phyloP scores from a whole-genome alignment of 2,329 filamentous ascomycete genomes.

The Aspergillus ruber region DNA sequence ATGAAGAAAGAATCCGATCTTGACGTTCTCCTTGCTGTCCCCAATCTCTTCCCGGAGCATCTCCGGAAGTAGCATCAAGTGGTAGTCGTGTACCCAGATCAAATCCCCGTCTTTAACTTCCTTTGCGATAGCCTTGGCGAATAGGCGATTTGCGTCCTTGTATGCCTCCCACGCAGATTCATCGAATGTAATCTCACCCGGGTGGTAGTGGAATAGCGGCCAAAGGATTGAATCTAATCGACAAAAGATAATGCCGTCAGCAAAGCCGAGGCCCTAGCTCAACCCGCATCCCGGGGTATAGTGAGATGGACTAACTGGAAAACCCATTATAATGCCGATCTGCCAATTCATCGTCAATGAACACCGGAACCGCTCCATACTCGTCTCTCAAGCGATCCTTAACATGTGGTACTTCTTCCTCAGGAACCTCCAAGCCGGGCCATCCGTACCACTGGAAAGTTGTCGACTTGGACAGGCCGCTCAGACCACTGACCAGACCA shows the following conservation, averaged over 20 bases:
- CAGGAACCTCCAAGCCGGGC: constrained; percentile 88
- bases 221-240: constrained; percentile 83
- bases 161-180: constrained; percentile 92
- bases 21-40: constrained; percentile 76
- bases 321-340: constrained; percentile 98
- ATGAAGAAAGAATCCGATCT: constrained; percentile 97
- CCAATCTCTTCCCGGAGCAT: constrained; percentile 91
- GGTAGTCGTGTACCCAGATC: constrained; percentile 98
- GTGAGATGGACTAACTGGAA: constrained; percentile 60
- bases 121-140: constrained; percentile 78
- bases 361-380: constrained; percentile 84
- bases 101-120: constrained; percentile 90
- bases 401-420: constrained; percentile 69
- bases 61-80: constrained; percentile 90
- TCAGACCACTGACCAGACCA: constrained; percentile 87
- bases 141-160: constrained; percentile 84
- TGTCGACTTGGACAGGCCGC: constrained; percentile 83
- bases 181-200: constrained; percentile 96
- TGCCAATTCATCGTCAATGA: constrained; percentile 86
- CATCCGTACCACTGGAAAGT: constrained; percentile 99
- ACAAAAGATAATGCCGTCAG: constrained; percentile 7
- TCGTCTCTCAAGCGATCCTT: constrained; percentile 75
- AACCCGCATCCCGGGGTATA: not conserved
- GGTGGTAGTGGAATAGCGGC: constrained; percentile 98
- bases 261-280: constrained; percentile 1